These are phyloP conservation scores for Phytophthora uliginosa DNA, from an alignment of 352 stramenopile genomes.

Conservation along the genomic window DNA sequence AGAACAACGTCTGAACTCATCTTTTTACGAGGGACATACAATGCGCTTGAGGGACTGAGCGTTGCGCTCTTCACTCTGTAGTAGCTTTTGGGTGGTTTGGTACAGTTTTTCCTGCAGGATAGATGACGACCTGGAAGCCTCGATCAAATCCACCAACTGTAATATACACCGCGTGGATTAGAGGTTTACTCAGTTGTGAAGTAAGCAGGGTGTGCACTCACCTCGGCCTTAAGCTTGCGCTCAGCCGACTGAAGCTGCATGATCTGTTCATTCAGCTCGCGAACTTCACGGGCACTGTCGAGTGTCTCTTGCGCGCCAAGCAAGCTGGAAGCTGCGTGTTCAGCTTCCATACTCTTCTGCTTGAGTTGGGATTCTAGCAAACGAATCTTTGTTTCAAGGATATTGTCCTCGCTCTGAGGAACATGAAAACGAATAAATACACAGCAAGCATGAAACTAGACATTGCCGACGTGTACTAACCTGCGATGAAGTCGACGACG, in stretches of 20 bases:
- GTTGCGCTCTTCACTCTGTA: slow-evolving; percentile 65
- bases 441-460: slow-evolving; percentile 8
- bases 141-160: slow-evolving; percentile 75
- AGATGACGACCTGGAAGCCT: slow-evolving; percentile 68
- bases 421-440: slow-evolving; percentile 38
- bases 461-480: slow-evolving; percentile 22
- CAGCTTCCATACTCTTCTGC: slow-evolving; percentile 66
- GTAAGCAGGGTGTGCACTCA: slow-evolving; percentile 18
- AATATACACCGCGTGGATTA: neutral
- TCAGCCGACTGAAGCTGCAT: slow-evolving; percentile 68
- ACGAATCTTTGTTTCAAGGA: slow-evolving; percentile 75
- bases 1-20: neutral
- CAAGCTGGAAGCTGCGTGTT: slow-evolving; percentile 53
- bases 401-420: slow-evolving; percentile 64
- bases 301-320: slow-evolving; percentile 59
- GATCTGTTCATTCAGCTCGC: slow-evolving; percentile 69
- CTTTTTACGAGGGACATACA: slow-evolving; percentile 37
- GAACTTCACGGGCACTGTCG: slow-evolving; percentile 59
- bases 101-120: slow-evolving; percentile 75
- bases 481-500: slow-evolving; percentile 47
- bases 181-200: neutral
- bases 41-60: slow-evolving; percentile 54
- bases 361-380: slow-evolving; percentile 72
- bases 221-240: slow-evolving; percentile 79
- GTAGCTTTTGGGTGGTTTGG: slow-evolving; percentile 59